These are phyloP conservation scores for Podospora comata DNA, from an alignment of 495 filamentous ascomycete species.

Conservation along the genomic window DNA sequence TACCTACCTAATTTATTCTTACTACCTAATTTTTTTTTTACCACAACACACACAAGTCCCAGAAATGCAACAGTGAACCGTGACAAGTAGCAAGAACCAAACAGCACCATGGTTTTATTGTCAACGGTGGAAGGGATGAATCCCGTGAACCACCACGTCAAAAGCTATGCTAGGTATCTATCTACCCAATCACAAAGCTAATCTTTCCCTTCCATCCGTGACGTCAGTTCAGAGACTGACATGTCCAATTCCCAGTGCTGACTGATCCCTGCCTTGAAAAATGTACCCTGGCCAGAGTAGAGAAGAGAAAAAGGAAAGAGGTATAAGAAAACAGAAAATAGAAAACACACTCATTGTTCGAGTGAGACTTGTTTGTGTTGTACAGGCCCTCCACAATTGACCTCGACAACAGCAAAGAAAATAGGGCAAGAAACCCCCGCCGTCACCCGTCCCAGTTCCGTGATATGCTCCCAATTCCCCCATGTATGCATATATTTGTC, in stretches of 20 bases:
- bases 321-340: background rate
- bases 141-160: background rate
- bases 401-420: background rate
- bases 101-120: background rate
- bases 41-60: background rate
- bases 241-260: background rate
- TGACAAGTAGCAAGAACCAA: background rate
- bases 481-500: background rate
- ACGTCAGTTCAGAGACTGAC: background rate
- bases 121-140: background rate
- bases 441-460: background rate
- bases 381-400: background rate
- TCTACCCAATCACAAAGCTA: background rate
- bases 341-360: background rate
- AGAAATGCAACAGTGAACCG: background rate
- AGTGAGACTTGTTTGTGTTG: background rate
- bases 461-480: background rate
- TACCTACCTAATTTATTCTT: too few relatives aligned
- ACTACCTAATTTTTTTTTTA: background rate
- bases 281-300: background rate
- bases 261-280: background rate
- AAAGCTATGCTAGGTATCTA: background rate
- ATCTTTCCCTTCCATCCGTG: background rate
- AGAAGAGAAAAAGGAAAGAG: background rate
- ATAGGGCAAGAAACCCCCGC: background rate